Evolutionary conservation across 2,329 filamentous ascomycete genomes (phyloP).

Genomic region (Colletotrichum melonis): DNA sequence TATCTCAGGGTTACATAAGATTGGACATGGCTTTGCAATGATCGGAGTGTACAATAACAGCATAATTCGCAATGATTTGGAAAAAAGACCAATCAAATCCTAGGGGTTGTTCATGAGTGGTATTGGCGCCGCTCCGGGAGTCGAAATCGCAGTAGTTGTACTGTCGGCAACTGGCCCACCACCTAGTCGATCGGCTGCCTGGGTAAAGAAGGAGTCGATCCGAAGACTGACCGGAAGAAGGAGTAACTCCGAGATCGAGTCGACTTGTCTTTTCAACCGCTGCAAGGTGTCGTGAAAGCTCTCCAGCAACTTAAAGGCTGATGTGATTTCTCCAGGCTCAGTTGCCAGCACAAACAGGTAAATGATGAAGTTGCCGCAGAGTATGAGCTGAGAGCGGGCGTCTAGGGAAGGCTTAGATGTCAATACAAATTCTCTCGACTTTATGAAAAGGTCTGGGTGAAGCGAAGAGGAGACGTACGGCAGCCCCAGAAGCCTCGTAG

Average conservation of each 20-base stretch:
- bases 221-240: conserved; percentile 50
- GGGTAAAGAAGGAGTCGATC: conserved; percentile 53
- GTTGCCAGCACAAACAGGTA: conserved; percentile 59
- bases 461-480: conserved; percentile 40
- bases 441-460: neutral
- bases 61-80: neutral
- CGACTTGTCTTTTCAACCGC: conserved; percentile 45
- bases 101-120: neutral
- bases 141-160: too few relatives aligned
- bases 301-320: conserved; percentile 49
- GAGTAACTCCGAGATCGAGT: conserved; percentile 45
- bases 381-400: conserved; percentile 56
- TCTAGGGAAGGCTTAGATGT: conserved; percentile 31
- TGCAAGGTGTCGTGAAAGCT: conserved; percentile 51
- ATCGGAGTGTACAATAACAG: neutral
- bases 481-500: conserved; percentile 57
- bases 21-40: too few relatives aligned
- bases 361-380: conserved; percentile 60
- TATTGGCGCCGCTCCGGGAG: neutral
- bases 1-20: neutral
- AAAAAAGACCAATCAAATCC: neutral
- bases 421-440: neutral
- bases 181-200: conserved; percentile 40
- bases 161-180: neutral
- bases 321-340: conserved; percentile 45